A percentile compares a stretch with the other conserved stretches of the same genome.
Evolutionary conservation across 1,284 basidiomycete species (phyloP).

Genomic region (Meira miltonrushii): DNA sequence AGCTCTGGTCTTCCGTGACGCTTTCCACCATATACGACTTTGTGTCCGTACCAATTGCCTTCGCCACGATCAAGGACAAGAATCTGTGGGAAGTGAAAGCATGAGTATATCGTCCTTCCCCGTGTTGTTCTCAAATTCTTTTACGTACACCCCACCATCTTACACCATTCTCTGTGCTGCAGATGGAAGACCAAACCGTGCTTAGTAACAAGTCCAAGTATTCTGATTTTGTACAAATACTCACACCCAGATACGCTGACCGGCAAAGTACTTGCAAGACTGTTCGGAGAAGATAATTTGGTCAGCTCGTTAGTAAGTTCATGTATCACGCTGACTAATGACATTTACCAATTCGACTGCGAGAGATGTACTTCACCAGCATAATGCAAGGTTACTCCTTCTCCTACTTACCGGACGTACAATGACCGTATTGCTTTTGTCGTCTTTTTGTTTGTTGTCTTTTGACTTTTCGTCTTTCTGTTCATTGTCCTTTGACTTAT

Average conservation of each 20-base stretch:
- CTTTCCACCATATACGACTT: slow-evolving; percentile 5
- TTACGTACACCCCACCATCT: slow-evolving; percentile 10
- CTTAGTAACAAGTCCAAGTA: neutral
- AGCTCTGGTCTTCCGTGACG: neutral
- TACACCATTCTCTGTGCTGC: neutral
- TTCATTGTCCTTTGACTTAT: too few relatives aligned
- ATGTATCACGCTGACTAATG: too few relatives aligned
- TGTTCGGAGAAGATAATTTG: neutral
- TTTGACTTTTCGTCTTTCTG: too few relatives aligned
- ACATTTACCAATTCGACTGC: too few relatives aligned
- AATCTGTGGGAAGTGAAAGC: neutral
- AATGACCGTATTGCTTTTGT: neutral
- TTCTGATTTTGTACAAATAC: neutral
- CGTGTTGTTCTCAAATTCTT: neutral
- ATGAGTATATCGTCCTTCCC: neutral
- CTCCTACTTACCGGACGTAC: slow-evolving; percentile 5
- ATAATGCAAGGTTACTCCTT: neutral
- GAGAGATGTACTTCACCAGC: neutral
- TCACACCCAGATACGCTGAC: slow-evolving; percentile 7
- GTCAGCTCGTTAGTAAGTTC: too few relatives aligned
- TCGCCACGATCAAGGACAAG: slow-evolving; percentile 6
- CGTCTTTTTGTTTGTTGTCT: too few relatives aligned
- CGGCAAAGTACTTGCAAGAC: slow-evolving; percentile 9
- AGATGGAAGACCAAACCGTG: neutral
- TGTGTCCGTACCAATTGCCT: slow-evolving; percentile 9